Conservation (phyloP, 2,329 filamentous ascomycete species). For the Trichoderma simmonsii region DNA sequence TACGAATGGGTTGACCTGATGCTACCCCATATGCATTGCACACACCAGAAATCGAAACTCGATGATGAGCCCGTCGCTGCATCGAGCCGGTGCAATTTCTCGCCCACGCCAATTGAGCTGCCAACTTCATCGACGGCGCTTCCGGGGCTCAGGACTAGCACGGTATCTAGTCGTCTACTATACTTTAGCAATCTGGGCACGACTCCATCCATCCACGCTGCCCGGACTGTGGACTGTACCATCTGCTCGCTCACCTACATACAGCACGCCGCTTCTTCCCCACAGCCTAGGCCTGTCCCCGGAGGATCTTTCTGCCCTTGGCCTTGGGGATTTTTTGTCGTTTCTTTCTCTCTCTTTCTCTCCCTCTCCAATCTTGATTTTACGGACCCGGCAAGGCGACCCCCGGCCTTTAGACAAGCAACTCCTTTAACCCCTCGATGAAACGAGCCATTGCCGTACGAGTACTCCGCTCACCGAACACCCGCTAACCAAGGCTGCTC, state of each 20-base stretch:
- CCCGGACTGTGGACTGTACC: too few species aligned
- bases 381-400: not conserved
- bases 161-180: not conserved
- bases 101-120: constrained; percentile 1
- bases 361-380: not conserved
- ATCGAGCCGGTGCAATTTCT: not conserved
- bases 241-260: not conserved
- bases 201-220: not conserved
- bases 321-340: not conserved
- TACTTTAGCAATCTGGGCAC: not conserved
- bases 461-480: constrained; percentile 21
- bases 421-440: constrained; percentile 25
- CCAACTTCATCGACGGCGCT: constrained; percentile 2
- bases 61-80: constrained; percentile 8
- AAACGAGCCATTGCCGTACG: constrained; percentile 22
- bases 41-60: constrained; percentile 8
- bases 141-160: not conserved
- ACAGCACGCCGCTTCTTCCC: constrained; percentile 12
- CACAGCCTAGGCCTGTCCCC: constrained; percentile 7
- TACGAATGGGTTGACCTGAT: not conserved
- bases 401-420: not conserved
- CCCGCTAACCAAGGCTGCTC: constrained; percentile 9
- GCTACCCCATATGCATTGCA: constrained; percentile 13
- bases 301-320: not conserved
- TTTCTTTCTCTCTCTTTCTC: not conserved